A percentile compares a stretch with the other conserved stretches of the same genome.
These are phyloP conservation scores for Haplographium delicatum DNA, from an alignment of 495 filamentous ascomycete genomes.

Conservation along the genomic window DNA sequence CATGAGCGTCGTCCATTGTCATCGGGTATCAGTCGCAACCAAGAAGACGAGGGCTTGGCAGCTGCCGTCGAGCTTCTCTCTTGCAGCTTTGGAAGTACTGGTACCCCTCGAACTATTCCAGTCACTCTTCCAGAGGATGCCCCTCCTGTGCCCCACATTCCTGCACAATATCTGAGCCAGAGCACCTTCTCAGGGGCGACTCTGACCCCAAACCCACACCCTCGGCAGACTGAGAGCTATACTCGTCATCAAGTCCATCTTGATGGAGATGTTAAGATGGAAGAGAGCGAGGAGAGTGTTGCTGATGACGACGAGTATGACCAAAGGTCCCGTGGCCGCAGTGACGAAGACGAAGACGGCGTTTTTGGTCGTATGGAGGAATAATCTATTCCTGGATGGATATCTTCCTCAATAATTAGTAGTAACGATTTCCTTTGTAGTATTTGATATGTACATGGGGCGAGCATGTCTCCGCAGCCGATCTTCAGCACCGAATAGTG, in stretches of 20 bases:
- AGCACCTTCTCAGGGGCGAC: constrained; percentile 31
- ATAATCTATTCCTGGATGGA: constrained; percentile 34
- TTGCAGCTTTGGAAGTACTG: constrained; percentile 89
- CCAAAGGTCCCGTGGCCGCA: constrained; percentile 52
- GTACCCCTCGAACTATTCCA: constrained; percentile 66
- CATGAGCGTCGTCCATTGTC: constrained; percentile 55
- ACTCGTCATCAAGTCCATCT: constrained; percentile 37
- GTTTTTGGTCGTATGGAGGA: constrained; percentile 97
- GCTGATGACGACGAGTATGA: constrained; percentile 80
- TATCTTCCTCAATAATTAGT: neutral
- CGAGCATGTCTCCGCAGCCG: constrained; percentile 44
- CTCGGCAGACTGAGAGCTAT: constrained; percentile 30
- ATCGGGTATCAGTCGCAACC: constrained; percentile 53
- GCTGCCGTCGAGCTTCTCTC: constrained; percentile 84
- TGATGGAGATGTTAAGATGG: constrained; percentile 60
- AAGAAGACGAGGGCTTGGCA: constrained; percentile 79
- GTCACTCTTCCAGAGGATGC: constrained; percentile 68
- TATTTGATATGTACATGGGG: constrained; percentile 21
- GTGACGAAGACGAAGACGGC: constrained; percentile 90
- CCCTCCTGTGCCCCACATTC: constrained; percentile 82
- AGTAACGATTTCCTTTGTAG: constrained; percentile 24
- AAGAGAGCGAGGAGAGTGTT: constrained; percentile 57
- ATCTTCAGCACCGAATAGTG: constrained; percentile 56
- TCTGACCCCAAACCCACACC: constrained; percentile 24
- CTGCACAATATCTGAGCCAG: constrained; percentile 59